Percentiles rank a stretch among this genome's conserved stretches.
phyloP scores from a whole-genome alignment of 768 basidiomycete genomes.

The Boletellus emodensis region DNA sequence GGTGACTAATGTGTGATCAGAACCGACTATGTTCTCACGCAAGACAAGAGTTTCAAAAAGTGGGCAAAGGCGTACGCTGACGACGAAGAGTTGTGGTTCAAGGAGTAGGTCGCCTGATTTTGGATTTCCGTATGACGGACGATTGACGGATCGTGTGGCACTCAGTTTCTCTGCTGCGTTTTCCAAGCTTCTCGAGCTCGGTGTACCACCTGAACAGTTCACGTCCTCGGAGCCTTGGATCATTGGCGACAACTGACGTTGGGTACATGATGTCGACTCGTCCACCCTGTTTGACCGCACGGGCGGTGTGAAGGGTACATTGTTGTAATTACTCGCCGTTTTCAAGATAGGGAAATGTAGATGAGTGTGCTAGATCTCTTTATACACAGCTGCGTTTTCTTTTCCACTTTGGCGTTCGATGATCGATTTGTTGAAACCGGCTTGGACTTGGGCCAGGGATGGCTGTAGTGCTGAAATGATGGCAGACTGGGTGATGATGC shows the following conservation, averaged over 20 bases:
- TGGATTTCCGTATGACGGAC: neutral
- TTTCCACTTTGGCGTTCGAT: too few relatives aligned
- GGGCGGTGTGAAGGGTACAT: too few relatives aligned
- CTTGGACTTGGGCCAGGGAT: too few relatives aligned
- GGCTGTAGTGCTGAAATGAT: too few relatives aligned
- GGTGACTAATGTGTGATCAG: constrained; percentile 29
- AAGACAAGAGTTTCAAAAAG: constrained; percentile 93
- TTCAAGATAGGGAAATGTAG: too few relatives aligned
- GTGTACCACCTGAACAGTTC: constrained; percentile 82
- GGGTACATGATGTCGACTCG: too few relatives aligned
- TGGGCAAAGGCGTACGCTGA: constrained; percentile 84
- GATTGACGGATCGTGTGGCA: neutral
- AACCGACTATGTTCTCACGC: constrained; percentile 82
- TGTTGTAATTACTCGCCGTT: too few relatives aligned
- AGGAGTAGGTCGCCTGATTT: constrained; percentile 60
- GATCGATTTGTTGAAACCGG: too few relatives aligned
- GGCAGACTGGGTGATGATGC: too few relatives aligned
- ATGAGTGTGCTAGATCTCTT: too few relatives aligned
- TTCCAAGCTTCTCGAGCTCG: constrained; percentile 83
- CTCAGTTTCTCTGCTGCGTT: constrained; percentile 79
- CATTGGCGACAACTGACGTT: constrained; percentile 43
- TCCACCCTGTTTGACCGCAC: too few relatives aligned
- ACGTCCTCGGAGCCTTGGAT: constrained; percentile 69
- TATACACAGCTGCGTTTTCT: too few relatives aligned
- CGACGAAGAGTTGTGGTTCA: constrained; percentile 84